Base-by-base conservation (phyloP, 2,329 filamentous ascomycete species). In the Neoscytalidium dimidiatum region DNA sequence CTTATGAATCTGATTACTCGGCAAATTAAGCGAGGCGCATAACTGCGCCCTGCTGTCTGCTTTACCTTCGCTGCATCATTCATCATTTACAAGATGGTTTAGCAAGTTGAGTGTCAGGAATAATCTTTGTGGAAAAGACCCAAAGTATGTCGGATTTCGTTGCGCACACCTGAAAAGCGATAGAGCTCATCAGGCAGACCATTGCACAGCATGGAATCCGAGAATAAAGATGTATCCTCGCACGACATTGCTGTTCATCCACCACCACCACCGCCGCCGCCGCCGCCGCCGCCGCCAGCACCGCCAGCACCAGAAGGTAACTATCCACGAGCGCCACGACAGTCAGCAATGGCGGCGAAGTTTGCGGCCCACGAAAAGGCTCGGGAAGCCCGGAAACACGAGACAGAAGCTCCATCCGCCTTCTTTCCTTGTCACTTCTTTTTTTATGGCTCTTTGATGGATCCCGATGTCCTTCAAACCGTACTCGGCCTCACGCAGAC, bases 391-490 rank as follows among this genome's bases (percentile, higher is more conserved):
- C 44, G 44, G 44, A 13, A 23, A 48, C 44, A 26, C 19, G 44
- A 26, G 21, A 6, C 23, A 3, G 44, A 48, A 23, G 21, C 9
- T 11, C 44, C 44, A 26, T 6, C 44, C 23, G 9, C 66, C 44
- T 74, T 73, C 56, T 64, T 68, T 51, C 70, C 68, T 28, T 72
- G 67, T 41, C 52, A 72, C 60, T 68, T 75, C 67, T 75, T 76
- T 56, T 71, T 76, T 68, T 75, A 76, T 44, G 74, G 74, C 49
- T 70, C 71, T 28, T 67, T 76, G 2, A 75, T 73, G 69, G 75
- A 75, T 62, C 66, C 72, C 23, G 68, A 71, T 67, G 70, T 75
- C 52, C 69, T 76, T 38, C 68, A 70, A 66, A 65, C 69, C 58
- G 66, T 76, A 33, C 68, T 75, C 60, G 33, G 64, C 19, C 69